Percentiles rank a stretch among this genome's conserved stretches.
phyloP scores from a whole-genome alignment of 129 eudicot genomes.

The Scalesia atractyloides region DNA sequence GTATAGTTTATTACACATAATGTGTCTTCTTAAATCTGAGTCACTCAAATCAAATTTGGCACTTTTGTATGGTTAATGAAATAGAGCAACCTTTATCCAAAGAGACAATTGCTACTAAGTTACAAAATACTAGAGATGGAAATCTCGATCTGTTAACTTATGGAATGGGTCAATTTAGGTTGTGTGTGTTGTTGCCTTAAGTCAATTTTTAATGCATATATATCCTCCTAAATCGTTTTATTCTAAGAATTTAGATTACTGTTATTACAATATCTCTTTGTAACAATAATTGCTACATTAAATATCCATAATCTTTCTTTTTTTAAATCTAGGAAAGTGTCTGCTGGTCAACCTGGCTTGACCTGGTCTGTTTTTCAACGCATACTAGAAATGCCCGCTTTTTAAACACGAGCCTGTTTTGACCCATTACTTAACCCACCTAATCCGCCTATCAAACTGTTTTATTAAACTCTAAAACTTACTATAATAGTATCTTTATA shows the following conservation, averaged over 20 bases:
- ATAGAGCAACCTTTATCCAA: too few relatives aligned
- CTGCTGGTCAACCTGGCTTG: background rate
- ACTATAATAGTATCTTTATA: slow-evolving; percentile 1
- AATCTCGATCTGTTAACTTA: too few relatives aligned
- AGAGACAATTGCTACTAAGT: background rate
- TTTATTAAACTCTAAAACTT: background rate
- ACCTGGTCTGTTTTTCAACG: background rate
- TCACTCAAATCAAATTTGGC: too few relatives aligned
- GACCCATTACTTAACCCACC: background rate
- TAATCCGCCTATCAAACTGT: background rate
- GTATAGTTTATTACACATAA: too few relatives aligned
- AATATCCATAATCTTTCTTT: background rate
- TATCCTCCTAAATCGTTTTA: too few relatives aligned
- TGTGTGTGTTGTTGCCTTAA: too few relatives aligned
- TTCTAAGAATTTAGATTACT: background rate
- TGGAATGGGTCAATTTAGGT: too few relatives aligned
- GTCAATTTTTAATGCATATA: too few relatives aligned
- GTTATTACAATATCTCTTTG: background rate
- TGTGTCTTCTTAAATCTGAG: too few relatives aligned
- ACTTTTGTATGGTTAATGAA: too few relatives aligned
- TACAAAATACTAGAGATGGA: too few relatives aligned
- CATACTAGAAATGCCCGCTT: background rate
- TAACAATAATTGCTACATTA: background rate
- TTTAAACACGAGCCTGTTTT: background rate
- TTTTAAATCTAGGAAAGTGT: background rate